Evolutionary conservation across 2,329 filamentous ascomycete species (phyloP).

Genomic region (Colletotrichum paranaense): DNA sequence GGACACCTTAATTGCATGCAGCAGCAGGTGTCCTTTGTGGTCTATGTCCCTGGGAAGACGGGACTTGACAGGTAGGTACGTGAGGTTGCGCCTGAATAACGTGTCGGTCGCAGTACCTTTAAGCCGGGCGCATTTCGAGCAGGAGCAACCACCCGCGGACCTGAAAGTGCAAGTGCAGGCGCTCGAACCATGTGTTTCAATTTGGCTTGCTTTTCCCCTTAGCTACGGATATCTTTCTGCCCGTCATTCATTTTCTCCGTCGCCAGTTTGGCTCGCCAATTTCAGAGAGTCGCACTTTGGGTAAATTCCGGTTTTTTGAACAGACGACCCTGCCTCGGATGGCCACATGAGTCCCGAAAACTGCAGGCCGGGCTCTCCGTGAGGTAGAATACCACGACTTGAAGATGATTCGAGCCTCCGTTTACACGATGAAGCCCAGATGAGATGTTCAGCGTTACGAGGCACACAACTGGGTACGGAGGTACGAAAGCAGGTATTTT

Average conservation of each 20-base stretch:
- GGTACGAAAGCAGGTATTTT: slow-evolving; percentile 13
- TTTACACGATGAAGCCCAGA: slow-evolving; percentile 1
- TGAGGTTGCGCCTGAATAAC: neutral
- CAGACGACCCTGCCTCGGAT: neutral
- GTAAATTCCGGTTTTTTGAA: neutral
- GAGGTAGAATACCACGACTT: neutral
- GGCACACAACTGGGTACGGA: no score
- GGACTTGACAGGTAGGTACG: no score
- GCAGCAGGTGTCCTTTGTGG: no score
- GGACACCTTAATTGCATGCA: neutral
- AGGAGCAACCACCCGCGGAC: neutral
- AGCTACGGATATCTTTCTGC: neutral
- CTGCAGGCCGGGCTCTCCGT: neutral
- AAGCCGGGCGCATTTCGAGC: slow-evolving; percentile 15
- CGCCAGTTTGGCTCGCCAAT: neutral
- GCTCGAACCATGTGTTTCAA: slow-evolving; percentile 32
- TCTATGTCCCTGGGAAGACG: no score
- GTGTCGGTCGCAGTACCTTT: neutral
- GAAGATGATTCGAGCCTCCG: neutral
- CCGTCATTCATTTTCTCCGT: neutral
- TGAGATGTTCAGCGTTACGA: neutral
- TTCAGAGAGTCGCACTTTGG: neutral
- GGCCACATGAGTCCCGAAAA: neutral
- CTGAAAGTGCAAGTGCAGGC: slow-evolving; percentile 22
- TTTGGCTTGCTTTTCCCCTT: slow-evolving; percentile 11